Conservation (phyloP, 805 yeast species). For the Metschnikowia santaceciliae region DNA sequence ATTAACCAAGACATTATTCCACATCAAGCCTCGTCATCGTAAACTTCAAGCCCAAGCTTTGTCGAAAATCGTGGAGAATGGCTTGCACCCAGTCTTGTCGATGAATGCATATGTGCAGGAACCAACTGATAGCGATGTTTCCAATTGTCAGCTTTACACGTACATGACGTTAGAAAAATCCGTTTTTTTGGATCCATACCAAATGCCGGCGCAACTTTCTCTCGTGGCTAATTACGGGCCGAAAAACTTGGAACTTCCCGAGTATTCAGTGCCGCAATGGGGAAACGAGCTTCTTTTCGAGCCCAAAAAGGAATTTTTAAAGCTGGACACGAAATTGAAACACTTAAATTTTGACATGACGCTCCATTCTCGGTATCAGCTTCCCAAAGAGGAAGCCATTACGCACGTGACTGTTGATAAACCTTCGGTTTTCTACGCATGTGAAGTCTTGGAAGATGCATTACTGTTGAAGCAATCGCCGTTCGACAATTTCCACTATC, state of each 20-base stretch:
- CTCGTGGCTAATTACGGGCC: conserved; percentile 30
- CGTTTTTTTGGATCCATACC: conserved; percentile 38
- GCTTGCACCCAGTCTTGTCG: conserved; percentile 36
- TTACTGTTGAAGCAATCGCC: conserved; percentile 33
- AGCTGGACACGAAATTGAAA: too few relatives aligned
- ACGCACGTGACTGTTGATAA: conserved; percentile 17
- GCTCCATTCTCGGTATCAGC: conserved; percentile 39
- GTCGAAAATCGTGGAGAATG: conserved; percentile 20
- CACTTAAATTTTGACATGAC: conserved; percentile 16
- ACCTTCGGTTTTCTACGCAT: conserved; percentile 35
- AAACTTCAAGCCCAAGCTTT: neutral
- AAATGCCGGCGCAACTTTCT: conserved; percentile 23
- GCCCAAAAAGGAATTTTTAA: conserved; percentile 14
- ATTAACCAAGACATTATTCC: conserved; percentile 34
- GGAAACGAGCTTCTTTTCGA: conserved; percentile 38
- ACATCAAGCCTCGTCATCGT: conserved; percentile 39
- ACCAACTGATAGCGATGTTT: conserved; percentile 23
- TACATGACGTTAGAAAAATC: conserved; percentile 30
- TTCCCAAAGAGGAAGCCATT: conserved; percentile 19
- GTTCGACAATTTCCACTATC: conserved; percentile 25
- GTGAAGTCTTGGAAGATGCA: conserved; percentile 28
- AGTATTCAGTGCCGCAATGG: conserved; percentile 34
- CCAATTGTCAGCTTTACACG: conserved; percentile 30
- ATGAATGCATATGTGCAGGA: conserved; percentile 10
- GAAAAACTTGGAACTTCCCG: conserved; percentile 38